Conservation (phyloP, 2,329 filamentous ascomycete genomes). For the Dactylellina cionopaga region DNA sequence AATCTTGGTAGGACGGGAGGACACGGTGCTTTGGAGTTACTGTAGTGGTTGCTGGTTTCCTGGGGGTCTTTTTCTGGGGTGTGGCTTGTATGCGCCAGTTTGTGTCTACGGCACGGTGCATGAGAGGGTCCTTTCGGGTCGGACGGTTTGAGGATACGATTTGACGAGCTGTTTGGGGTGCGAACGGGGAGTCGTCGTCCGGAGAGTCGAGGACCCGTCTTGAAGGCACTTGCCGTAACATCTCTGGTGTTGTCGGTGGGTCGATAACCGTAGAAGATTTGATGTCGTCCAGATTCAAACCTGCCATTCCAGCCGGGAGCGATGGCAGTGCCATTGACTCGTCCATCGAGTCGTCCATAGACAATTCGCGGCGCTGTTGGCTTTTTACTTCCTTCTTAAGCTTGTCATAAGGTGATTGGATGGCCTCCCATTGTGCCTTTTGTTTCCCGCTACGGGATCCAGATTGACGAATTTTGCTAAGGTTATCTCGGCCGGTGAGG, state of each 20-base stretch:
- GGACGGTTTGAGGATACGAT: slow-evolving; percentile 62
- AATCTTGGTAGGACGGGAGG: slow-evolving; percentile 60
- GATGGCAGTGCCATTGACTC: slow-evolving; percentile 43
- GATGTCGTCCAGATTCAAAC: slow-evolving; percentile 22
- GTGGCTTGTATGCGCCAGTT: slow-evolving; percentile 94
- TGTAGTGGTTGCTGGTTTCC: slow-evolving; percentile 61
- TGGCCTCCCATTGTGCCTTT: slow-evolving; percentile 70
- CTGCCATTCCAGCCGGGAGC: slow-evolving; percentile 33
- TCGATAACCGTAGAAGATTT: slow-evolving; percentile 24
- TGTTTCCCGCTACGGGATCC: slow-evolving; percentile 37
- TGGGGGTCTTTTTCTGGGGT: slow-evolving; percentile 67
- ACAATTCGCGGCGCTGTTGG: slow-evolving; percentile 53
- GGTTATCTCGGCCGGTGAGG: slow-evolving; percentile 65
- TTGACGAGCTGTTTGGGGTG: slow-evolving; percentile 64
- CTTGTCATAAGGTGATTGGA: slow-evolving; percentile 80
- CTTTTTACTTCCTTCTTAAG: slow-evolving; percentile 72
- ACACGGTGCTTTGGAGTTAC: slow-evolving; percentile 57
- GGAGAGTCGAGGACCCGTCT: slow-evolving; percentile 25
- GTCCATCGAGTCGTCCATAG: slow-evolving; percentile 34
- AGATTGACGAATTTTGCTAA: slow-evolving; percentile 65
- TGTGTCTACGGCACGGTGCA: slow-evolving; percentile 93
- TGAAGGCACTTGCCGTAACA: slow-evolving; percentile 15
- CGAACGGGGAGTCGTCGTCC: slow-evolving; percentile 40
- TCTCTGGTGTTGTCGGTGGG: slow-evolving; percentile 46
- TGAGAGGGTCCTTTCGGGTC: slow-evolving; percentile 73